These are phyloP conservation scores for Tagetes erecta DNA, from an alignment of 129 eudicot species.

Conservation along the genomic window DNA sequence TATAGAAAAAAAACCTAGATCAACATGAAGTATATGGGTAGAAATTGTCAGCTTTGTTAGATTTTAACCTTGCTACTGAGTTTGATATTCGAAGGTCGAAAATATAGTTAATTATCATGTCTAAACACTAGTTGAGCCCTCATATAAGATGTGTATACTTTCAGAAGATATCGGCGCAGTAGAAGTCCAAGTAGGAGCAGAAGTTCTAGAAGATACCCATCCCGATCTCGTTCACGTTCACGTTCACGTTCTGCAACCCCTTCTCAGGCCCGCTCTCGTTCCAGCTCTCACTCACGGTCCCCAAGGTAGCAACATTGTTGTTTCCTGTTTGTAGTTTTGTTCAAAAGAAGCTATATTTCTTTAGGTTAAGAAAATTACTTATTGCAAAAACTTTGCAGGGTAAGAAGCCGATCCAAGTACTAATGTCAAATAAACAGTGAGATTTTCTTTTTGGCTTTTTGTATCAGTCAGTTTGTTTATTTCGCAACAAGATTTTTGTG, in stretches of 20 bases:
- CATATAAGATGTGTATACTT: background rate
- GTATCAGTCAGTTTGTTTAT: conserved; percentile 16
- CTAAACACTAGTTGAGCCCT: background rate
- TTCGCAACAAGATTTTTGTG: conserved; percentile 18
- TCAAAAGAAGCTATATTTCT: conserved; percentile 16
- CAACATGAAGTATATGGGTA: background rate
- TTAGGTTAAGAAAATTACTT: conserved; percentile 14
- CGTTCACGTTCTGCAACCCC: conserved; percentile 41
- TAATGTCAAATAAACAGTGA: conserved; percentile 20
- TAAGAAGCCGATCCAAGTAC: conserved; percentile 68
- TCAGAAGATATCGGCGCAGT: conserved; percentile 72
- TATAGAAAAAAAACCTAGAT: background rate
- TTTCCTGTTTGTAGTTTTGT: background rate
- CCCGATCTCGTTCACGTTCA: conserved; percentile 69
- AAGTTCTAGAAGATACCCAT: conserved; percentile 60
- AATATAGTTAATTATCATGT: background rate
- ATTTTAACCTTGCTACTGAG: background rate
- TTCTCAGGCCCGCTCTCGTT: conserved; percentile 44
- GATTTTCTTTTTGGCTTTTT: conserved; percentile 13
- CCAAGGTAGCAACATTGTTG: conserved; percentile 51
- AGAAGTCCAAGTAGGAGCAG: conserved; percentile 78
- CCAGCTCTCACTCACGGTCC: conserved; percentile 57
- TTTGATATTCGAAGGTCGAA: background rate
- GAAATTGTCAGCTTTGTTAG: background rate
- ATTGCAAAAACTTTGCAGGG: conserved; percentile 45